Evolutionary conservation across 1,284 basidiomycete genomes (phyloP), one percentile per base, ranked within the genome.

Genomic region (Austroboletus niveus): DNA sequence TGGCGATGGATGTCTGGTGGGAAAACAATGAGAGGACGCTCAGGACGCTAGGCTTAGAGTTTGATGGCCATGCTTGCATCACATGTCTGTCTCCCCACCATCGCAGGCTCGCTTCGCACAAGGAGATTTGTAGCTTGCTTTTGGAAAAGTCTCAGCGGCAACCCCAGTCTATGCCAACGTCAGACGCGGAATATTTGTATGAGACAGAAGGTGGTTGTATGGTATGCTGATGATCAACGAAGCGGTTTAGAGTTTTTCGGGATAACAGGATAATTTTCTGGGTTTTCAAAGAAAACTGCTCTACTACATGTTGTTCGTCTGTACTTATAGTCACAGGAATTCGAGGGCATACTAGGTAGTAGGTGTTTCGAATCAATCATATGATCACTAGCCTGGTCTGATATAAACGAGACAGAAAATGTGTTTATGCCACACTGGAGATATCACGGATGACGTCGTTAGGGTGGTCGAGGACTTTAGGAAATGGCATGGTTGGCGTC

Each of bases 401-500:
- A n/a, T n/a, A n/a, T n/a, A n/a, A n/a, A n/a, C n/a, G n/a, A n/a
- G n/a, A n/a, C n/a, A n/a, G n/a, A n/a, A n/a, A n/a, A n/a, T n/a
- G n/a, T n/a, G 30, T 31, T 31, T 11, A 31, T 11, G 30, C 30
- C 11, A 11, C 11, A 5, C 31, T 39, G 17, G 30, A 14, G 7
- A 30, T 27, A 14, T 49, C 48, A 39, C 14, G 38, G 34, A 43
- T 48, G n/a, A 43, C 32, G 15, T 50, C 43, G 22, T 51, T 55
- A 55, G 68, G 68, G 8, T 56, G 48, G 34, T 75, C 72, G 24
- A 92, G 73, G n/a, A 94, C 73, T 60, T 75, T 79, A 15, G 87
- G 80, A 71, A 96, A 96, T 1, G 92, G 91, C 84, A 89, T 87
- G 22, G 75, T 79, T 10, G 73, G 60, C 1, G 91, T 92, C 1